A percentile compares a stretch with the other conserved stretches of the same genome.
phyloP scores from a whole-genome alignment of 768 basidiomycete species.

The Agaricus blazei region DNA sequence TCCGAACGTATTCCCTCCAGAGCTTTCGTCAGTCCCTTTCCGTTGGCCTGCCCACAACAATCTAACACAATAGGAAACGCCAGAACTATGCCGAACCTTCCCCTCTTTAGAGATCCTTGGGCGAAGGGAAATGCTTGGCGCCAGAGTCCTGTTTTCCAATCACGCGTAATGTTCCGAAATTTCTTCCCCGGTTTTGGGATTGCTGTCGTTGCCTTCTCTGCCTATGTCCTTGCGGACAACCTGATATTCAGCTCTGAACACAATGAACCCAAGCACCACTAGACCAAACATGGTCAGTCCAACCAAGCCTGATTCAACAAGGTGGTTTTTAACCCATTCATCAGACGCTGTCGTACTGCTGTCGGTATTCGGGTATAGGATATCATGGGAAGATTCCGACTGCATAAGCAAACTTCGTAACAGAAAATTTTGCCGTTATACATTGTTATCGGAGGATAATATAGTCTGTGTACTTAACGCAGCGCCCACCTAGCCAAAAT shows the following conservation, averaged over 20 bases:
- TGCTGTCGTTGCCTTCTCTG: constrained; percentile 86
- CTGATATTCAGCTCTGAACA: constrained; percentile 32
- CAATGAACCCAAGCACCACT: constrained; percentile 23
- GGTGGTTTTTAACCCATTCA: background rate
- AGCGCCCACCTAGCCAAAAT: too few species aligned
- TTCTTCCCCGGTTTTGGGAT: constrained; percentile 95
- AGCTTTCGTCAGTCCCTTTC: constrained; percentile 5
- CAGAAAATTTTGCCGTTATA: background rate
- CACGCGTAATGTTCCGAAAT: constrained; percentile 82
- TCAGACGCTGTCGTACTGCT: background rate
- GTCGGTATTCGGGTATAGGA: background rate
- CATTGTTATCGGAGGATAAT: too few species aligned
- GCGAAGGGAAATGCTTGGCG: constrained; percentile 92
- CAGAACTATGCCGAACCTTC: constrained; percentile 50
- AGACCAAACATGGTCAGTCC: constrained; percentile 1
- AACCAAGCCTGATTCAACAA: background rate
- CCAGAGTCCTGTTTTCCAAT: constrained; percentile 83
- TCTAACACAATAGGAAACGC: constrained; percentile 10
- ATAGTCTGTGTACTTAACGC: too few species aligned
- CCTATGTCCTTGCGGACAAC: constrained; percentile 86
- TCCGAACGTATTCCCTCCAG: constrained; percentile 3
- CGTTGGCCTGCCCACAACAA: constrained; percentile 8
- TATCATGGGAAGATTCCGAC: too few species aligned
- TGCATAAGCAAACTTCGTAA: background rate
- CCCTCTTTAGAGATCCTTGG: constrained; percentile 92